Evolutionary conservation across 805 yeast genomes (phyloP), one percentile per base, ranked within the genome.

Genomic region (Pichia exigua): DNA sequence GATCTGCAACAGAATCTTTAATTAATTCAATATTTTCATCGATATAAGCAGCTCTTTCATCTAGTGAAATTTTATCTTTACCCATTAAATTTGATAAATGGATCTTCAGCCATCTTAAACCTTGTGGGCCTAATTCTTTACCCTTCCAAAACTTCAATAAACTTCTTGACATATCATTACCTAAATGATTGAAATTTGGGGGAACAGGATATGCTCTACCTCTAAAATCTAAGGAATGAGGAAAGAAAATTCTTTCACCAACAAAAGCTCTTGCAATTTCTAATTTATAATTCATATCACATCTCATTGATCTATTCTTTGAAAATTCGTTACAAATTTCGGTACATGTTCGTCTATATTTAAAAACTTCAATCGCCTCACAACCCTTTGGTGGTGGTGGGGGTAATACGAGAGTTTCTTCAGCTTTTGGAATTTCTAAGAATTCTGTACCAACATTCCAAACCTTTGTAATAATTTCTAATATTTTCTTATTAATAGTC

Each of bases 181-280:
- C 94, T 59, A 86, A 72, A 65, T 86, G 94, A 62, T 86, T 86
- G 62, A 86, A 83, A 66, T 85, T 86, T 24, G 92, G 90, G 2
- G 90, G 79, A 42, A 86, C 67, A 24, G 95, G 95, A 61, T 86
- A 86, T 2, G 92, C 89, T 66, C 95, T 78, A 9, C 95, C 95
- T 69, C 95, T 77, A 61, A 86, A 86, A 66, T 86, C 95, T 51
- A 86, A 69, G 56, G 85, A 85, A 63, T 87, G 92, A 10, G 95
- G 94, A 71, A 86, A 86, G 62, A 77, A 85, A 59, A 86, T 77
- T 59, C 76, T 76, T 65, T 86, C 94, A 24, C 95, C 95, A 35
- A 85, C 69, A 67, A 85, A 89, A 0, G 96, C 97, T 57, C 98
- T 77, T 0, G 99, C 98, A 63, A 94, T 89, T 67, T 94, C 99